A percentile compares a stretch with the other conserved stretches of the same genome.
Evolutionary conservation across 2,329 filamentous ascomycete genomes (phyloP).

Genomic region (Fusarium sp.): DNA sequence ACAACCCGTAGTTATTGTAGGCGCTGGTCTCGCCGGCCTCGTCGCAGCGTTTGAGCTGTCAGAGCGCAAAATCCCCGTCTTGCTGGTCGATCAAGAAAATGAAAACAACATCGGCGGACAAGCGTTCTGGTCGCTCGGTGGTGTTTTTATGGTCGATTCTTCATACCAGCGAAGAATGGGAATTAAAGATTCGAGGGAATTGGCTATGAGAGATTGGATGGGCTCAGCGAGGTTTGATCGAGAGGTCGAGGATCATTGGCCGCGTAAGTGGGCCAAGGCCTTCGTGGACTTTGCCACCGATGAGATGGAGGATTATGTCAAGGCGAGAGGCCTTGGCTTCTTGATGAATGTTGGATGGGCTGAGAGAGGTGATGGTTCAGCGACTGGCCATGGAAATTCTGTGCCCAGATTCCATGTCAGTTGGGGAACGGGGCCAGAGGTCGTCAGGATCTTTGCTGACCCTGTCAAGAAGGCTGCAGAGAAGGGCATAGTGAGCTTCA

Average conservation of each 20-base stretch:
- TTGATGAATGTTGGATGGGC: slow-evolving; percentile 71
- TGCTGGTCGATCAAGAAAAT: slow-evolving; percentile 72
- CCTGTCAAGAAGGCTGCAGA: slow-evolving; percentile 66
- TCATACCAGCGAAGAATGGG: slow-evolving; percentile 68
- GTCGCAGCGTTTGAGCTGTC: slow-evolving; percentile 70
- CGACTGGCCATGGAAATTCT: slow-evolving; percentile 71
- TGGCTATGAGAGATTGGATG: slow-evolving; percentile 72
- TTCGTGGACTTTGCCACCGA: slow-evolving; percentile 73
- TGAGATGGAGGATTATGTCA: slow-evolving; percentile 70
- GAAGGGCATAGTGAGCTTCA: slow-evolving; percentile 67
- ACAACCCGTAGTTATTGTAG: slow-evolving; percentile 67
- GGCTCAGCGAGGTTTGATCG: slow-evolving; percentile 71
- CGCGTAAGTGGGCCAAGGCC: slow-evolving; percentile 71
- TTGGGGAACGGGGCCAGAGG: slow-evolving; percentile 72
- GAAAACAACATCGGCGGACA: slow-evolving; percentile 69
- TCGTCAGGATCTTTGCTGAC: slow-evolving; percentile 69
- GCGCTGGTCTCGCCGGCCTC: slow-evolving; percentile 70
- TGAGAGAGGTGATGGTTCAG: slow-evolving; percentile 68
- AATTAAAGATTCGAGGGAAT: slow-evolving; percentile 68
- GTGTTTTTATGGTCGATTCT: slow-evolving; percentile 71
- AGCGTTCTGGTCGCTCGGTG: slow-evolving; percentile 74
- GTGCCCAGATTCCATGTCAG: slow-evolving; percentile 73
- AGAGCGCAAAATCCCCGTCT: slow-evolving; percentile 61
- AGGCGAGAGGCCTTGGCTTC: slow-evolving; percentile 65
- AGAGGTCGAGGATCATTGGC: slow-evolving; percentile 68